Conservation (phyloP, 305 asterid species). For the Fraxinus sp. region DNA sequence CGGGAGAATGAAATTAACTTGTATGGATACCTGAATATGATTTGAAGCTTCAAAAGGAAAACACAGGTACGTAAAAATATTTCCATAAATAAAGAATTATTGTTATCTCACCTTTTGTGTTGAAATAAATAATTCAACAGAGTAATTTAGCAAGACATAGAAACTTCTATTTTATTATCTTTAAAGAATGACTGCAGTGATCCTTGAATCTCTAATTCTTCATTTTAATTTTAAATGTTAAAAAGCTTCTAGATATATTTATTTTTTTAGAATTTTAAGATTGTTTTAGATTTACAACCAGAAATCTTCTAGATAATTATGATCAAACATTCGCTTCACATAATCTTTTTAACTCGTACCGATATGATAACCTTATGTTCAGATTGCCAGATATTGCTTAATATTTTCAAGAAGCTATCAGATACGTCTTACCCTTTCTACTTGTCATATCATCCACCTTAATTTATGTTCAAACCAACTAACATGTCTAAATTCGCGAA, state of each 20-base stretch:
- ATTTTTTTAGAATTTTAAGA: neutral
- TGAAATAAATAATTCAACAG: neutral
- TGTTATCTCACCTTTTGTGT: neutral
- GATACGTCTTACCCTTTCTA: neutral
- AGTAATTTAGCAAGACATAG: neutral
- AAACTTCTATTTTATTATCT: neutral
- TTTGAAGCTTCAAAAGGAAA: neutral
- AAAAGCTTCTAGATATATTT: neutral
- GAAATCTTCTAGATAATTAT: neutral
- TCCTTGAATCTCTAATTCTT: neutral
- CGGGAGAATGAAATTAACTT: neutral
- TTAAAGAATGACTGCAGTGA: neutral
- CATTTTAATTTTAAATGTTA: neutral
- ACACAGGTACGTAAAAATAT: neutral
- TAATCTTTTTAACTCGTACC: neutral
- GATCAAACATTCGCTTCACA: neutral
- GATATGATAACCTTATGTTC: neutral
- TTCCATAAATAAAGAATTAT: neutral
- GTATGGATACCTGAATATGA: neutral
- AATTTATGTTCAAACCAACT: neutral
- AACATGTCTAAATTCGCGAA: neutral
- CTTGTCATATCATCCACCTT: neutral
- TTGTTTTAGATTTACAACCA: neutral
- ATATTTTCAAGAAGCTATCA: neutral
- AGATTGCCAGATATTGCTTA: neutral